These are phyloP conservation scores for Phytophthora pseudosyringae DNA, from an alignment of 352 stramenopile genomes.

Conservation along the genomic window DNA sequence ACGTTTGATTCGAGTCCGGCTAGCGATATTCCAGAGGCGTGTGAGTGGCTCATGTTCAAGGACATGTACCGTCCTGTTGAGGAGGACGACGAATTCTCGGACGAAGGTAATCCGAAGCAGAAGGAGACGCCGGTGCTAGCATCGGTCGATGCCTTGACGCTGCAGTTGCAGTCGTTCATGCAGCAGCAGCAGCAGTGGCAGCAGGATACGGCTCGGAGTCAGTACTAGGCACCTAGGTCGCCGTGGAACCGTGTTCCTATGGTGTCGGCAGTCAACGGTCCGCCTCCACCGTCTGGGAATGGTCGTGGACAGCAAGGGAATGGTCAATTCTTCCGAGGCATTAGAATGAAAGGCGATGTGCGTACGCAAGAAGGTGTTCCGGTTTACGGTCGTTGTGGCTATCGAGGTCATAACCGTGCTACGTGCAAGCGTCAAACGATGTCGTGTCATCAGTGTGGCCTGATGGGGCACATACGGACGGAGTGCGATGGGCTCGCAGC, in stretches of 20 bases:
- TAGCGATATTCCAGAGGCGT: neutral
- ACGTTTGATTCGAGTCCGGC: neutral
- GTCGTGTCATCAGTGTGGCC: no score
- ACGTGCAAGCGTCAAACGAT: no score
- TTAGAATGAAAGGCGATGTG: neutral
- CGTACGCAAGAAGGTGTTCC: neutral
- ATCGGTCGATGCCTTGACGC: neutral
- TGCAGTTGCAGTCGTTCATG: neutral
- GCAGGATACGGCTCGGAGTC: neutral
- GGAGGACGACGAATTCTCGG: neutral
- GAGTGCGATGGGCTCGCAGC: no score
- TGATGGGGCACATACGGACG: no score
- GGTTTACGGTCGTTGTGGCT: neutral
- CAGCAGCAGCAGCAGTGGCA: neutral
- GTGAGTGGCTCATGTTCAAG: slow-evolving; percentile 1
- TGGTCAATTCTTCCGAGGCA: neutral
- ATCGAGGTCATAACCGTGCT: no score
- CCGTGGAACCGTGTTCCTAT: neutral
- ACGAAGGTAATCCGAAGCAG: neutral
- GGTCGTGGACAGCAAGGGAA: neutral
- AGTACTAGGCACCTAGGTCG: neutral
- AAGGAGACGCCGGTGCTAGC: neutral
- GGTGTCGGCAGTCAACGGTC: neutral
- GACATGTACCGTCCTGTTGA: neutral
- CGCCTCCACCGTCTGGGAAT: no score